Base-by-base conservation (phyloP, 2,329 filamentous ascomycete species). In the Neopestalotiopsis clavispora region DNA sequence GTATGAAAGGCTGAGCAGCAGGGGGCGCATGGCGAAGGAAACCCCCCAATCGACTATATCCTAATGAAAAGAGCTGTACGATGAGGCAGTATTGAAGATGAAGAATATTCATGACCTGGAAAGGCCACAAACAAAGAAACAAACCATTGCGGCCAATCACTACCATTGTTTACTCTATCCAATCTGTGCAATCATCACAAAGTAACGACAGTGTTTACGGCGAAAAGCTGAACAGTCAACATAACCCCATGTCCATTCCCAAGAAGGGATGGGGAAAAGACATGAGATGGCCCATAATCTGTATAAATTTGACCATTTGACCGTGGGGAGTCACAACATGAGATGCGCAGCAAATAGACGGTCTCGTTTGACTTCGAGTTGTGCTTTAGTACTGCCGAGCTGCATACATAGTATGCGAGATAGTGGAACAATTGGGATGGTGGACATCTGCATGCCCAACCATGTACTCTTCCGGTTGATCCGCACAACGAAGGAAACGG, bases 361-460 rank as follows among this genome's bases (percentile, higher is more conserved):
- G 17, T 52, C 45, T 52, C 17, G 20, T 52, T 52, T 52, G 45
- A 17, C 45, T 28, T 10, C 17, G 60, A 38, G n/a, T 17, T 63
- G 60, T 32, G 34, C 38, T 63, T 40, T 38, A 63, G 30, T 38
- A 63, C 28, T 38, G 60, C 60, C 60, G 60, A 40, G 30, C 60
- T 63, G 60, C 60, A 63, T 30, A 60, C 58, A 60, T n/a, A 28
- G 23, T 28, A 63, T 63, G 60, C 60, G 23, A 42, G 32, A 42
- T 23, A 38, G 60, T 63, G 60, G 60, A 30, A 63, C 60, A 38
- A 6, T 30, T 32, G n/a, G 45, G 17, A 52, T 52, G 45, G 17
- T 14, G 45, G 45, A 52, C 45, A 52, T n/a, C 17, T 17, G 17
- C 17, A 20, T 20, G 45, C 17, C 14, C n/a, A 52, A 10, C 34